phyloP scores from a whole-genome alignment of 2,329 filamentous ascomycete species.

The Calonectria honghensis region DNA sequence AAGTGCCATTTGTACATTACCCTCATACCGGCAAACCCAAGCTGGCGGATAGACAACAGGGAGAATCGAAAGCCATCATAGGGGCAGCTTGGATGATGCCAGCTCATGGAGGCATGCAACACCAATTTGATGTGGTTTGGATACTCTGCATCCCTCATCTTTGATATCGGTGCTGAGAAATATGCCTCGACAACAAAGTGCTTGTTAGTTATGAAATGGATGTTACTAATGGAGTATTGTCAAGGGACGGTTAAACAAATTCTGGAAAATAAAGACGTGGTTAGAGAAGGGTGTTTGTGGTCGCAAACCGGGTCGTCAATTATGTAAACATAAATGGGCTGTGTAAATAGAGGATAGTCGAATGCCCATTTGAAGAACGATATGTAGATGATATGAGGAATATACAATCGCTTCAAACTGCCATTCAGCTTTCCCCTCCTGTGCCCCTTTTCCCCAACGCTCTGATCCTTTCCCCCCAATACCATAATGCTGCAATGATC shows the following conservation, averaged over 20 bases:
- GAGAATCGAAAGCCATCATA: background rate
- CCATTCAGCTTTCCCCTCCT: no score
- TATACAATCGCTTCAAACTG: no score
- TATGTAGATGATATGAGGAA: background rate
- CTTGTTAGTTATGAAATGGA: background rate
- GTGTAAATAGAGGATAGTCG: background rate
- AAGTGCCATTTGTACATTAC: slow-evolving; percentile 25
- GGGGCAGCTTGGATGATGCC: background rate
- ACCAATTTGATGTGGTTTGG: background rate
- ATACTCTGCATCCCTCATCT: background rate
- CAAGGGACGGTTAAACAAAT: background rate
- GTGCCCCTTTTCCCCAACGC: slow-evolving; percentile 1
- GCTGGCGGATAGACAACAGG: slow-evolving; percentile 11
- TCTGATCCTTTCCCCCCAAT: slow-evolving; percentile 22
- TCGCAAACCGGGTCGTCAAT: background rate
- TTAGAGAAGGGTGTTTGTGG: background rate
- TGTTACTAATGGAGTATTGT: background rate
- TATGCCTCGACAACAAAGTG: background rate
- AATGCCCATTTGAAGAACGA: background rate
- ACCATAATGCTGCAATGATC: slow-evolving; percentile 2
- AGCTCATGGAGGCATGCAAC: background rate
- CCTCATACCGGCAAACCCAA: slow-evolving; percentile 24
- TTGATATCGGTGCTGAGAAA: background rate
- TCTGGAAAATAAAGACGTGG: background rate
- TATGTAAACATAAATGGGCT: background rate